Conservation (phyloP, 1,284 basidiomycete species). For the Albatrellus sp. region DNA sequence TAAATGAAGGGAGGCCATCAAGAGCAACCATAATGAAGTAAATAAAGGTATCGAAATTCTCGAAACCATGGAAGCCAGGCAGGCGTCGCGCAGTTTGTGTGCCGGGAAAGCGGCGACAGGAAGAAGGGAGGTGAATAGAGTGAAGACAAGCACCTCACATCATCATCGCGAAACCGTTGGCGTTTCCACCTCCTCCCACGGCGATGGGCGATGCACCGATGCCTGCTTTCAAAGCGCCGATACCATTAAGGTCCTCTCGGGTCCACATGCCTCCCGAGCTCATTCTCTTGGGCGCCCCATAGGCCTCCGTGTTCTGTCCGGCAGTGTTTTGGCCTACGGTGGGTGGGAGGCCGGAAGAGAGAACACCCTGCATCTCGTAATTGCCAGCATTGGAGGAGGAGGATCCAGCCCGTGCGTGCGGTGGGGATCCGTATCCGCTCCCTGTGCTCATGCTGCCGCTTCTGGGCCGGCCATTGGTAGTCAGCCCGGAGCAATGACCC, state of each 20-base stretch:
- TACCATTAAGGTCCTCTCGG: slow-evolving; percentile 17
- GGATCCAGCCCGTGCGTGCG: slow-evolving; percentile 14
- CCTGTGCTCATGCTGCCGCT: slow-evolving; percentile 26
- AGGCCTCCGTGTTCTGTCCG: slow-evolving; percentile 12
- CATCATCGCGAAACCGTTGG: slow-evolving; percentile 27
- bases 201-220: slow-evolving; percentile 24
- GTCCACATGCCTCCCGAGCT: slow-evolving; percentile 17
- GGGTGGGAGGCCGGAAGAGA: too few relatives aligned
- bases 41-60: slow-evolving; percentile 1
- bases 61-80: slow-evolving; percentile 1
- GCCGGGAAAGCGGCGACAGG: not conserved
- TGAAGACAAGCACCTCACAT: slow-evolving; percentile 18
- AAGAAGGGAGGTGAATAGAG: not conserved
- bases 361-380: slow-evolving; percentile 23
- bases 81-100: not conserved
- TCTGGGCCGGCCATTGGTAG: slow-evolving; percentile 12
- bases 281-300: slow-evolving; percentile 17
- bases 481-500: not conserved
- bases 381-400: slow-evolving; percentile 11
- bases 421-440: slow-evolving; percentile 23
- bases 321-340: not conserved
- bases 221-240: slow-evolving; percentile 17
- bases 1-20: not conserved
- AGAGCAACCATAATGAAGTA: not conserved
- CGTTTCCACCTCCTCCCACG: slow-evolving; percentile 24